A percentile compares a stretch with the other conserved stretches of the same genome.
Evolutionary conservation across 441 rosid species (phyloP).

Genomic region (Geranium incanum): DNA sequence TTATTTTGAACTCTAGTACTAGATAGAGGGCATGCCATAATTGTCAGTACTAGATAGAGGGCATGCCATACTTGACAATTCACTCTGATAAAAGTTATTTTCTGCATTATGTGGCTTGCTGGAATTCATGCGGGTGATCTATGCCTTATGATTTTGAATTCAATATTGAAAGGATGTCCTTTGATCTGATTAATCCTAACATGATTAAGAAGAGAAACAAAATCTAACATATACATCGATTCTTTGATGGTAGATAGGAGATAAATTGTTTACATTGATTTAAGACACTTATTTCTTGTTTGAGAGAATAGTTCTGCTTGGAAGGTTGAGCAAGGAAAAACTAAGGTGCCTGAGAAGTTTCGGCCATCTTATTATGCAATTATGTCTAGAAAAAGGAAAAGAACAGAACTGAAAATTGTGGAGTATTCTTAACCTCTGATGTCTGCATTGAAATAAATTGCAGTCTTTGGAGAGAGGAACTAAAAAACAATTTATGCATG

Average conservation of each 20-base stretch:
- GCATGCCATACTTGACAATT: neutral
- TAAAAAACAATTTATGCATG: neutral
- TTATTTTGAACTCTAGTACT: no score
- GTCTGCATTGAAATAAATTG: neutral
- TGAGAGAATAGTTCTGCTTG: neutral
- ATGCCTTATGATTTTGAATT: neutral
- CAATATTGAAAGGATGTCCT: neutral
- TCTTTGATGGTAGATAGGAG: neutral
- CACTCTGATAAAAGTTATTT: neutral
- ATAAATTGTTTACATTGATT: neutral
- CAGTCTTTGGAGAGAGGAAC: neutral
- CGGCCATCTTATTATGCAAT: neutral
- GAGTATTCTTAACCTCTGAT: neutral
- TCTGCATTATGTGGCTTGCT: neutral
- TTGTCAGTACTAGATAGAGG: neutral
- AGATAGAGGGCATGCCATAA: neutral
- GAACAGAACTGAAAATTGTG: neutral
- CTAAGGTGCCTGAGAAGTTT: neutral
- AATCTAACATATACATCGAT: neutral
- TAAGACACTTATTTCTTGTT: neutral
- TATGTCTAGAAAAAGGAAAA: neutral
- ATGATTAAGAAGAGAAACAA: neutral
- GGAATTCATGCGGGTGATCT: neutral
- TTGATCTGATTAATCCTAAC: neutral
- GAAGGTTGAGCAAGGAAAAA: neutral